phyloP scores from a whole-genome alignment of 148 eudicot species.

The Dianthus caryophyllus region DNA sequence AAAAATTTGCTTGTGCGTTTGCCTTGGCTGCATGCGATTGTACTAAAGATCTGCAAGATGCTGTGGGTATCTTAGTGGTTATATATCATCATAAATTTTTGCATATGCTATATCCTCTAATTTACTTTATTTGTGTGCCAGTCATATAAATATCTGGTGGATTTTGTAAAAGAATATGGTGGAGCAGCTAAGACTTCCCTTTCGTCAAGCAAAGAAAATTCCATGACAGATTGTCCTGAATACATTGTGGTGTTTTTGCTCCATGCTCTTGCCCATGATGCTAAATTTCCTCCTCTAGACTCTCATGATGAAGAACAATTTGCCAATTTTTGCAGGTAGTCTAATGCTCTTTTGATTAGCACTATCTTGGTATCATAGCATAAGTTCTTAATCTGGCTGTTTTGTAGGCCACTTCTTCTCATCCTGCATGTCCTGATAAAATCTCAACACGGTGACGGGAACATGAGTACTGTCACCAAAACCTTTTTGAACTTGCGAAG shows the following conservation, averaged over 20 bases:
- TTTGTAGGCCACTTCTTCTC: constrained; percentile 65
- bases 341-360: not conserved
- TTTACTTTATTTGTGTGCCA: constrained; percentile 32
- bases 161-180: constrained; percentile 49
- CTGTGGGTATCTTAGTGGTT: constrained; percentile 35
- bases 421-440: constrained; percentile 52
- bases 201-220: constrained; percentile 30
- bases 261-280: constrained; percentile 88
- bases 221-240: constrained; percentile 48
- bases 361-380: constrained; percentile 1
- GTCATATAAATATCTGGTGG: constrained; percentile 60
- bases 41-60: constrained; percentile 45
- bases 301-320: constrained; percentile 46
- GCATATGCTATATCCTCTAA: constrained; percentile 2
- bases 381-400: constrained; percentile 11
- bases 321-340: constrained; percentile 61
- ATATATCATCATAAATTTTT: constrained; percentile 5
- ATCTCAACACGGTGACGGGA: constrained; percentile 37
- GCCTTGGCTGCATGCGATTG: constrained; percentile 61
- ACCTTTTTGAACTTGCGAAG: constrained; percentile 44
- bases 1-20: constrained; percentile 82
- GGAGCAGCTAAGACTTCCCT: constrained; percentile 31
- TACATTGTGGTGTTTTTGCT: constrained; percentile 75
- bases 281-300: constrained; percentile 45
- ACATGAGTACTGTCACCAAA: constrained; percentile 31